Evolutionary conservation across 2,329 filamentous ascomycete genomes (phyloP).

Genomic region (Colletotrichum sublineola): DNA sequence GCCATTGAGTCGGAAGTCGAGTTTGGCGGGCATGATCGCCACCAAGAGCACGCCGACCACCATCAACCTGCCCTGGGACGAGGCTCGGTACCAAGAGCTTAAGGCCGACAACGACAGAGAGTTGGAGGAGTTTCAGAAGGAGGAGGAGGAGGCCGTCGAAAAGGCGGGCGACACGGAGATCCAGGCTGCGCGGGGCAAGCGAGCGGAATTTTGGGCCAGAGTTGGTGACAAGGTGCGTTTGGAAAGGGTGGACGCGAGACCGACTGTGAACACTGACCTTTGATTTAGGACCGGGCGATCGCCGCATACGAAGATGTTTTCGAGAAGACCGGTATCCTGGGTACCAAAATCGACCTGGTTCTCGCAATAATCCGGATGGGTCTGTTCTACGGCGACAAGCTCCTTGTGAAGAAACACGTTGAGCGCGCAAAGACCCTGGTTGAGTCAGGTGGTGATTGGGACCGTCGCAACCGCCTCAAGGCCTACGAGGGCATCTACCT

Average conservation of each 20-base stretch:
- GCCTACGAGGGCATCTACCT: conserved; percentile 96
- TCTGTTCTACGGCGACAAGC: conserved; percentile 94
- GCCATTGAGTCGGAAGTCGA: conserved; percentile 75
- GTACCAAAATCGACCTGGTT: conserved; percentile 96
- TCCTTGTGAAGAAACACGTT: conserved; percentile 92
- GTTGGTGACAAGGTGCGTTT: conserved; percentile 90
- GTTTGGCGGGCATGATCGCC: conserved; percentile 81
- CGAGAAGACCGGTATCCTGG: conserved; percentile 96
- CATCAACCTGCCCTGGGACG: conserved; percentile 88
- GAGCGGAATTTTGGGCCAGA: conserved; percentile 95
- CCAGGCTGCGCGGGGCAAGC: conserved; percentile 90
- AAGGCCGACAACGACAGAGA: conserved; percentile 84
- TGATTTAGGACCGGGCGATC: conserved; percentile 87
- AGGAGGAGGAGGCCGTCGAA: conserved; percentile 94
- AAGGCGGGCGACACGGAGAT: conserved; percentile 97
- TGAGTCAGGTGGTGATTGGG: conserved; percentile 97
- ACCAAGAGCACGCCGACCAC: conserved; percentile 74
- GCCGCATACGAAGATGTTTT: conserved; percentile 92
- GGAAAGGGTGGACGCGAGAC: no score
- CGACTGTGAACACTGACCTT: conserved; percentile 35
- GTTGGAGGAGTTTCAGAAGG: conserved; percentile 82
- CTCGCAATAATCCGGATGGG: conserved; percentile 96
- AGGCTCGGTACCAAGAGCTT: conserved; percentile 83
- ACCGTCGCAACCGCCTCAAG: conserved; percentile 97
- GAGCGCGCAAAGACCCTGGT: conserved; percentile 91